A percentile compares a stretch with the other conserved stretches of the same genome.
phyloP scores from a whole-genome alignment of 1,284 basidiomycete genomes.

The Porogramme epimiltina region DNA sequence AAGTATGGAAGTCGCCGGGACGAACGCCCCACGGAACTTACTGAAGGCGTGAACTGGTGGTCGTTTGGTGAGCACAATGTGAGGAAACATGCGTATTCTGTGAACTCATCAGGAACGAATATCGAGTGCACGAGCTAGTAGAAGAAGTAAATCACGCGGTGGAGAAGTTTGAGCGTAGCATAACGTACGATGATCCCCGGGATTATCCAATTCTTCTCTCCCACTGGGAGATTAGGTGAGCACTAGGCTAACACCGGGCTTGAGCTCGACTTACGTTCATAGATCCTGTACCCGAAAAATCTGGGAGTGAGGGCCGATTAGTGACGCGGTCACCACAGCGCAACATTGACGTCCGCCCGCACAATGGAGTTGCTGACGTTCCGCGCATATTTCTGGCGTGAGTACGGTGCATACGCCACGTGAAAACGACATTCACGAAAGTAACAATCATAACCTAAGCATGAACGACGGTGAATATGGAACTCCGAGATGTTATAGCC shows the following conservation, averaged over 20 bases:
- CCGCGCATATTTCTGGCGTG: slow-evolving; percentile 1
- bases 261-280: slow-evolving; percentile 15
- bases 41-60: slow-evolving; percentile 20
- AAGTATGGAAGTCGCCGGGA: too few relatives aligned
- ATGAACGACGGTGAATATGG: neutral
- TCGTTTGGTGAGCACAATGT: too few relatives aligned
- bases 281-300: slow-evolving; percentile 23
- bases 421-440: slow-evolving; percentile 9
- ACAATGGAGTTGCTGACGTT: slow-evolving; percentile 26
- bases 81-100: too few relatives aligned
- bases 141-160: too few relatives aligned
- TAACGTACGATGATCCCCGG: slow-evolving; percentile 20
- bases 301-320: slow-evolving; percentile 1
- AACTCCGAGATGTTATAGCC: too few relatives aligned
- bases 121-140: slow-evolving; percentile 8
- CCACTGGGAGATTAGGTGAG: slow-evolving; percentile 10
- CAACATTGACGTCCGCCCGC: slow-evolving; percentile 13
- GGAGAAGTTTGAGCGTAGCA: too few relatives aligned
- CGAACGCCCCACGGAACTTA: slow-evolving; percentile 3
- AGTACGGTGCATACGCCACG: neutral
- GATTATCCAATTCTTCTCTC: slow-evolving; percentile 12
- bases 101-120: slow-evolving; percentile 14
- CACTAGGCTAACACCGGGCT: neutral
- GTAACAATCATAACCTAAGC: slow-evolving; percentile 26
- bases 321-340: neutral